Evolutionary conservation across 257 asterid species (phyloP), one percentile per base, ranked within the genome.

Genomic region (Nicotiana attenuata): DNA sequence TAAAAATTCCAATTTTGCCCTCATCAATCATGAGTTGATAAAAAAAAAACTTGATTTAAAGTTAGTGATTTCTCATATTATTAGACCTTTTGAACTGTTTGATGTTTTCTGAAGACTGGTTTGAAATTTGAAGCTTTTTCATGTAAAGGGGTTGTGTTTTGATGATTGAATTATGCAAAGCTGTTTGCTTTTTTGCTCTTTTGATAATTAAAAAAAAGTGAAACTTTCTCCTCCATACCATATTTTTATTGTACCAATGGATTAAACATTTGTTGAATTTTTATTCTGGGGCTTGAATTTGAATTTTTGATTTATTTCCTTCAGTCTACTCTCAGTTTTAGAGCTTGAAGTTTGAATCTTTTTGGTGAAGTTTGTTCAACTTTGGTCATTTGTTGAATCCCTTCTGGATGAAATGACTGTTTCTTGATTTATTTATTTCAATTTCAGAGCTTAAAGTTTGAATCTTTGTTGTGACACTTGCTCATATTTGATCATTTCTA

Each of bases 381-480:
- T 22, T 41, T 84, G 47, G 26, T 41, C 14, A 47, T 67, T 67
- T 65, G 31, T 64, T 4, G 50, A 56, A 78, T 6, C 17, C 63
- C 79, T 75, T 73, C 26, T 15, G 63, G 63, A 24, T 24, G 52
- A 80, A 50, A 88, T 87, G 91, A 85, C 83, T 59, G 86, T 83
- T 17, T 83, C 89, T 55, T 55, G 60, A 53, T 53, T 53, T 53
- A 53, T 53, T 55, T 16, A n/a, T 7, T 55, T 55, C 60, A 55
- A 52, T 41, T 41, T 41, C 50, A 41, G 50, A 41, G 19, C 57
- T 52, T 52, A 14, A 52, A 14, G 57, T 52, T 14, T 3, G 17
- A 52, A 52, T 11, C 47, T 41, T 53, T 82, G 26, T 63, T 65
- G 77, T 82, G 31, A 31, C 28, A 33, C 52, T 5, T 79, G 47